Percentiles rank a stretch among this genome's conserved stretches.
Conservation (phyloP, 2,329 filamentous ascomycete genomes). For the Fusarium virguliforme region DNA sequence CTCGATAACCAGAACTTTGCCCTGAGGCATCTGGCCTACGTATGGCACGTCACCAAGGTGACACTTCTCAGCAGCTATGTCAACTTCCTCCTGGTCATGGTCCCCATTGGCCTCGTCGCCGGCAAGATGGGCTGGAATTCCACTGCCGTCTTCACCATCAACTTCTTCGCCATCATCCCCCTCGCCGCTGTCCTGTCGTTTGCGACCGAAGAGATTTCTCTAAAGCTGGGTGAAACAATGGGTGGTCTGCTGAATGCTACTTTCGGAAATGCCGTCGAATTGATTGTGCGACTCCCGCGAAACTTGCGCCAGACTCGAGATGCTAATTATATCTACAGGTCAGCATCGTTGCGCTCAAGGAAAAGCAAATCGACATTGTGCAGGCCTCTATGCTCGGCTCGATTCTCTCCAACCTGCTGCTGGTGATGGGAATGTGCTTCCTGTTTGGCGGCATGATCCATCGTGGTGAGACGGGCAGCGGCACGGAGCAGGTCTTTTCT, state of each 20-base stretch:
- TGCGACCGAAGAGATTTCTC: constrained; percentile 83
- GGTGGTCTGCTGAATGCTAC: constrained; percentile 83
- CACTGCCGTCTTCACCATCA: constrained; percentile 80
- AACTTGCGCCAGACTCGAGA: background rate
- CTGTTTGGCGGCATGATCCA: constrained; percentile 80
- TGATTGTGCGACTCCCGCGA: constrained; percentile 73
- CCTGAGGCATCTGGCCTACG: constrained; percentile 64
- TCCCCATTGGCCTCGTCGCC: constrained; percentile 80
- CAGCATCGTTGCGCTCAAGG: constrained; percentile 90
- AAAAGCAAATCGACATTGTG: constrained; percentile 94
- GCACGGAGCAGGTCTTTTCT: constrained; percentile 81
- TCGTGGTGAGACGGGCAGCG: constrained; percentile 69
- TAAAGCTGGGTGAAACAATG: constrained; percentile 80
- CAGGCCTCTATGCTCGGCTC: constrained; percentile 98
- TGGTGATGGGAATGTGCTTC: constrained; percentile 88
- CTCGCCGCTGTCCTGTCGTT: constrained; percentile 82
- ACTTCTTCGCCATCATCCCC: constrained; percentile 86
- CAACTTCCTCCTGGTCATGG: constrained; percentile 81
- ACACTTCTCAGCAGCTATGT: constrained; percentile 74
- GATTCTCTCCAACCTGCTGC: constrained; percentile 93
- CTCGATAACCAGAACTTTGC: constrained; percentile 64
- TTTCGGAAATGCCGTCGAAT: constrained; percentile 85
- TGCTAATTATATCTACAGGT: constrained; percentile 69
- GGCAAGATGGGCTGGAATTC: constrained; percentile 75
- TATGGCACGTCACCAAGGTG: constrained; percentile 71